Evolutionary conservation across 805 yeast genomes (phyloP), one percentile per base, ranked within the genome.

Genomic region (Candida dendrica): DNA sequence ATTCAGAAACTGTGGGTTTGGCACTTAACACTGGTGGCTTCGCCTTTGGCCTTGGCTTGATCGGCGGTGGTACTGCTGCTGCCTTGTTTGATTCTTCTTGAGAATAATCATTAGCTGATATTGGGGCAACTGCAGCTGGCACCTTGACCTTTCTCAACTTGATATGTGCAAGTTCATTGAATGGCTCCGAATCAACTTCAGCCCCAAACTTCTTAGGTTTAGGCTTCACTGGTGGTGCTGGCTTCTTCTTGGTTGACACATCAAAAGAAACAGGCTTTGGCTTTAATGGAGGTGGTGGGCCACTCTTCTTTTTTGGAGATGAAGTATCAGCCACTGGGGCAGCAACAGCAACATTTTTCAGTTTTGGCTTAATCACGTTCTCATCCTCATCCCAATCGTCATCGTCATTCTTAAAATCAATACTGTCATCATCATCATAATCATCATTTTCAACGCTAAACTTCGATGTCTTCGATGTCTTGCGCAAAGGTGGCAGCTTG

Each of bases 11-110:
- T 11, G 38, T 33, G 6, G 16, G 20, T 8, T 47, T 42, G 26
- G 51, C 48, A 15, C 20, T 34, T 15, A 56, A 55, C n/a, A 52
- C 47, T 4, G 44, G 38, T 17, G 56, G 52, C 15, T 22, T 36
- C 16, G 56, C 52, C 15, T 22, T 36, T 10, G 38, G 29, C 15
- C 42, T 43, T 18, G 38, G 40, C 16, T 31, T 30, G 15, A 32
- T 34, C 24, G 39, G 26, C 29, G 34, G n/a, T 5, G 16, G 16
- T 29, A 29, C 20, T n/a, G 35, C 26, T n/a, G 16, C 18, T 8
- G 13, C 29, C 26, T 17, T 26, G 16, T 31, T 24, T 19, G 43
- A 33, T 16, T 4, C 31, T 24, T 34, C 19, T 26, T n/a, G 14
- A 13, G 6, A 11, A 26, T 22, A 6, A 22, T 22, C 8, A 22